Evolutionary conservation across 129 eudicot species (phyloP), one percentile per base, ranked within the genome.

Genomic region (Chrysanthemum makinoi): DNA sequence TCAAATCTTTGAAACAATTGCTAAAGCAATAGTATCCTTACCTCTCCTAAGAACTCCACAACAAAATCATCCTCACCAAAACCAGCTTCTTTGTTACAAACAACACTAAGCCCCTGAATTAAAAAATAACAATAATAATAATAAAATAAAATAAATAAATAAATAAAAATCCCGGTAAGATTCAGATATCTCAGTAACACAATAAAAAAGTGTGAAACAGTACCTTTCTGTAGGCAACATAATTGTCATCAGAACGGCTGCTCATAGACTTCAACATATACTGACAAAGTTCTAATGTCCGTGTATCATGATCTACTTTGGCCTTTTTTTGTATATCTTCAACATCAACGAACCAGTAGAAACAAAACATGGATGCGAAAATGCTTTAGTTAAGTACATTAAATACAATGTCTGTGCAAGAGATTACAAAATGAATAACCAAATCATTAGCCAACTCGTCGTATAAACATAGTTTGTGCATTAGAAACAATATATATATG

Each of bases 1-100:
- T 28, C 12, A 66, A 59, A 30, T 20, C 16, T 54, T 22, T 46
- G 60, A 39, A 43, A 51, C 13, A 43, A 47, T 14, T 58, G 26
- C 9, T 53, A 82, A 62, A 15, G 22, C 66, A 53, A 66, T 56
- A 10, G 72, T 10, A 71, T 43, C 62, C 73, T 75, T 87, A 94
- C 99, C 97, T 94, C 99, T 72, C 99, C 99, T 74, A 94, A 69
- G 75, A 94, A 94, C 80, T 94, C 97, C 73, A 94, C 99, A 69
- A 94, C 97, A 79, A 94, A 94, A 75, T 94, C 99, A 59, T 89
- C 99, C 68, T 82, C 84, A 9, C 77, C 69, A 74, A 94, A 89
- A 49, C 99, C 99, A 75, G 89, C 83, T 89, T 90, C 85, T 87
- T 90, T 94, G 83, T 94, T 86, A 81, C 99, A 94, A 64, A 94